Evolutionary conservation across 805 yeast species (phyloP).

Genomic region (Wickerhamiella sorbophila): DNA sequence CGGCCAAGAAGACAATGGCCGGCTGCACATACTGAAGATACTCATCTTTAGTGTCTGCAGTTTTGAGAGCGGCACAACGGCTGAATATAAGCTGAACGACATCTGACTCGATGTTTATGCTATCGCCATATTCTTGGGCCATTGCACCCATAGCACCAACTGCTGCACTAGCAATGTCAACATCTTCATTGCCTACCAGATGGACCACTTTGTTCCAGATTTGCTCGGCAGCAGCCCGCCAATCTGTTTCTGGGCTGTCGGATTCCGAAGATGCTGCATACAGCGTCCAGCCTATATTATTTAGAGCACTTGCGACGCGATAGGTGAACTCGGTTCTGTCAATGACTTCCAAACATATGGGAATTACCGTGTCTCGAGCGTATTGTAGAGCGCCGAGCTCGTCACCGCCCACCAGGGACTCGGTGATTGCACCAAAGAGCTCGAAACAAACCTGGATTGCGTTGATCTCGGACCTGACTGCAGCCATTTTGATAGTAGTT

Average conservation of each 20-base stretch:
- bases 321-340: slow-evolving; percentile 32
- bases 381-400: slow-evolving; percentile 12
- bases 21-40: background rate
- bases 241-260: slow-evolving; percentile 24
- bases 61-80: background rate
- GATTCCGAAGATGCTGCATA: slow-evolving; percentile 8
- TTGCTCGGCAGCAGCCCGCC: slow-evolving; percentile 25
- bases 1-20: background rate
- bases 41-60: background rate
- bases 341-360: slow-evolving; percentile 25
- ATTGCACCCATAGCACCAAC: slow-evolving; percentile 12
- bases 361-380: slow-evolving; percentile 8
- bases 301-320: slow-evolving; percentile 50
- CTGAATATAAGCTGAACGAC: slow-evolving; percentile 1
- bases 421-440: slow-evolving; percentile 60
- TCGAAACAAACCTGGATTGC: slow-evolving; percentile 62
- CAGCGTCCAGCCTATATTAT: slow-evolving; percentile 33
- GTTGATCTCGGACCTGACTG: slow-evolving; percentile 28
- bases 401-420: slow-evolving; percentile 29
- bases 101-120: slow-evolving; percentile 4
- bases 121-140: slow-evolving; percentile 18
- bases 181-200: slow-evolving; percentile 16
- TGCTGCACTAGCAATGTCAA: slow-evolving; percentile 20
- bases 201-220: slow-evolving; percentile 18
- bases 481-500: slow-evolving; percentile 11